Base-by-base conservation (phyloP, 2,329 filamentous ascomycete genomes). In the Fonsecaea erecta region DNA sequence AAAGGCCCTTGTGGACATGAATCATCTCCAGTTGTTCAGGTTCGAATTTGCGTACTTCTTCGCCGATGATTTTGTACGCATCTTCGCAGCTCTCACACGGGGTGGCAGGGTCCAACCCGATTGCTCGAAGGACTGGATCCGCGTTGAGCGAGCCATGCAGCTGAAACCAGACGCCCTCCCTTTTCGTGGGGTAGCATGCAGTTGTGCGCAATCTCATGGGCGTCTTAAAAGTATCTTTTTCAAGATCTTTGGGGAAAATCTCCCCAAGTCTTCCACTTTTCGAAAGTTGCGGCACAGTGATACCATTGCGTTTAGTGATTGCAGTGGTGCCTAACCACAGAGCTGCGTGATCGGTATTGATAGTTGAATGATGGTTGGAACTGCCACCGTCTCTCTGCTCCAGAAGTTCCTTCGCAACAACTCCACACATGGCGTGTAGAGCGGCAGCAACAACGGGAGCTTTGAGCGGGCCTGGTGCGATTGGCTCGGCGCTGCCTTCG, bases 111-210 rank as follows among this genome's bases (percentile, higher is more conserved):
- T 82, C 73, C 56, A 85, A 76, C 3, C 80, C 81, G 51, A 84
- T 79, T n/a, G 79, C 77, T 28, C 74, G 70, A 1, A 85, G 75
- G 0, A 80, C 80, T 1, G 77, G 75, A 1, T 73, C 71, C 0
- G 82, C 78, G 37, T 82, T 72, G 52, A 85, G 74, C 0, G 80
- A 83, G 4, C 83, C 83, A 60, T 85, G 82, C 0, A 85, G 74
- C 11, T 81, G 81, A 70, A 83, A 85, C 79, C 80, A 84, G 0
- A 79, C 77, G 0, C 76, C 74, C 0, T 76, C 72, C 35, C 81
- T 73, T n/a, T 76, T 78, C 0, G 83, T 85, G 7, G 78, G 80
- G 66, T 84, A 85, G 52, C 83, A 77, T 1, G 77, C 79, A 7
- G 79, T 81, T 3, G 77, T 72, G 18, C 82, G 77, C 51, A 77